Base-by-base conservation (phyloP, 495 filamentous ascomycete genomes). In the Penicillium subrubescens region DNA sequence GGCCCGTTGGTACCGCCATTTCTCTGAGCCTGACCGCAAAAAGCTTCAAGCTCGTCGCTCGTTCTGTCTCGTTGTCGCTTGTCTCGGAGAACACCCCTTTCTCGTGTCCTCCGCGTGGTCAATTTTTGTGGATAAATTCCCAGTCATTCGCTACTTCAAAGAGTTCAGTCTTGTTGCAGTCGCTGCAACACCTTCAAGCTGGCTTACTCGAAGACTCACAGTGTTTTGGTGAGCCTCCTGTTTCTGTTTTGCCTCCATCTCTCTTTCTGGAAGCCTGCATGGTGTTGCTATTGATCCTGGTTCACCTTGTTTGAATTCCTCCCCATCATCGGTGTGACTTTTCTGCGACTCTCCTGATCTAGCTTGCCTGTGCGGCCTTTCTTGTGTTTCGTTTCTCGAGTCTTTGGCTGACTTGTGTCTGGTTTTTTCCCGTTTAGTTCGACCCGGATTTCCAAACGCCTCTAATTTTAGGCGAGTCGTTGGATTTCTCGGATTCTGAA, bases 101-200 rank as follows among this genome's bases (percentile, higher is more conserved):
- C 61, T 62, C 60, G 59, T 62, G 67, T 67, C 68, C 62, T 75
- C 73, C 63, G 70, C 75, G 68, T 74, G 64, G 74, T 65, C 67
- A 79, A 76, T 73, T 76, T 79, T 65, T 61, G 63, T 73, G 65
- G 66, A 80, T 80, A 80, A 78, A 79, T 82, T 78, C 76, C 59
- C 78, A 77, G 78, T 79, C 79, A 78, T 77, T 82, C 81, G 81
- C 80, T 82, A 79, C 65, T 67, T 73, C 72, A 74, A 66, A 65
- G 61, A 65, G 70, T 78, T 73, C 75, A 72, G 73, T 79, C 75
- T 75, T 66, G 79, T 81, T 81, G 79, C 79, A 81, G 69, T 70
- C 67, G 67, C 73, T 79, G 78, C 80, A 83, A 82, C 78, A 81
- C 73, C 71, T 77, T 82, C 81, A 83, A 82, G 70, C 81, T 83